Evolutionary conservation across 768 basidiomycete species (phyloP), one percentile per base, ranked within the genome.

Genomic region (Lentinula edodes): DNA sequence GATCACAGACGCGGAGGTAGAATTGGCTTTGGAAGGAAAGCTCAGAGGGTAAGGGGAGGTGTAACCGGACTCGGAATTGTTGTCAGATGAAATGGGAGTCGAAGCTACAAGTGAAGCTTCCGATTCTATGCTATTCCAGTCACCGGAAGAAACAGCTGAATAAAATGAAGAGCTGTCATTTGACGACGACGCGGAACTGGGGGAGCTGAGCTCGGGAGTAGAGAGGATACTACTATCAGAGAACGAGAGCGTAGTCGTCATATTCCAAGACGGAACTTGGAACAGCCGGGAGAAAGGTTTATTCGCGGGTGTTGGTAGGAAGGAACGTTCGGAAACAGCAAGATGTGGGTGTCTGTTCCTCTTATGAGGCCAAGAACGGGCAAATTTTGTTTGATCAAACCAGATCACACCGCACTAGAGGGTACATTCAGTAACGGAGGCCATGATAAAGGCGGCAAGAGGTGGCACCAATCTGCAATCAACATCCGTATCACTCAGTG

Each of bases 141-240:
- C 45, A 32, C 28, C 42, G 23, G 46, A 48, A 7, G 45, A 59
- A 8, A 45, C 16, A n/a, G 43, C 58, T 12, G 58, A 59, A 35
- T 34, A 23, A 34, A 60, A 60, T 5, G 46, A 52, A 34, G 34
- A 51, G n/a, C 48, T 36, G n/a, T 60, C 59, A 18, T 52, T 60
- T 8, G 58, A 60, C 50, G 59, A 60, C 36, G 50, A 39, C n/a
- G 57, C 12, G 36, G 36, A 34, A 32, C 35, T 36, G 4, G 48
- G 59, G 16, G 59, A 50, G 45, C 42, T 50, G 28, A 60, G 41
- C 7, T 39, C 59, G 52, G 59, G 59, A 28, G 50, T 60, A 5
- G 59, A 60, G 36, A 52, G 34, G 34, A 52, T 13, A 41, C 59
- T 60, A 34, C 58, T 60, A 13, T 13, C 54, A 56, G 54, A 56